Evolutionary conservation across 768 basidiomycete genomes (phyloP).

Genomic region (Suillus americanus): DNA sequence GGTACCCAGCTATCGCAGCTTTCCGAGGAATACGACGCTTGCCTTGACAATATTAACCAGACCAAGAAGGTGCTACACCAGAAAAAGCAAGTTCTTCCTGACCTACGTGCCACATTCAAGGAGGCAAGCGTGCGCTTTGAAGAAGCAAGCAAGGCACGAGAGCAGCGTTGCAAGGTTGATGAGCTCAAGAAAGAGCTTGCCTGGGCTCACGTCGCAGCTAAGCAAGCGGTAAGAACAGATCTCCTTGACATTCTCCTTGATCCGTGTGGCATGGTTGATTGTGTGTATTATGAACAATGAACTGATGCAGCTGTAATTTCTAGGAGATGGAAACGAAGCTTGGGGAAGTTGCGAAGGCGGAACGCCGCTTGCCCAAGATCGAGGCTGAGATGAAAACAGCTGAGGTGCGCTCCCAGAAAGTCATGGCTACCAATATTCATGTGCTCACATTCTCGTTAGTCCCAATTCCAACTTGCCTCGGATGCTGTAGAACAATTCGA

Average conservation of each 20-base stretch:
- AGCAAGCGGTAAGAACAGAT: constrained; percentile 53
- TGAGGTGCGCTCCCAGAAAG: constrained; percentile 32
- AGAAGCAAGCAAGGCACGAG: constrained; percentile 72
- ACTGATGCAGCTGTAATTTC: neutral
- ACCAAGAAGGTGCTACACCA: constrained; percentile 64
- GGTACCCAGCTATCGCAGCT: constrained; percentile 92
- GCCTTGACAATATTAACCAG: constrained; percentile 68
- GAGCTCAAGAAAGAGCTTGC: constrained; percentile 80
- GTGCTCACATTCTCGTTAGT: constrained; percentile 24
- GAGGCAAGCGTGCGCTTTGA: constrained; percentile 61
- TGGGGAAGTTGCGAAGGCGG: constrained; percentile 39
- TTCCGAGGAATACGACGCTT: constrained; percentile 79
- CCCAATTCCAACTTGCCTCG: constrained; percentile 32
- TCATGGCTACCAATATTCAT: neutral
- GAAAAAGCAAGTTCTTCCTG: constrained; percentile 79
- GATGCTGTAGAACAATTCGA: constrained; percentile 39
- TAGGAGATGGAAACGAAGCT: constrained; percentile 47
- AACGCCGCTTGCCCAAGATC: constrained; percentile 40
- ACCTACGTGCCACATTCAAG: constrained; percentile 58
- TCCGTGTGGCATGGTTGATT: neutral
- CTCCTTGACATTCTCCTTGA: neutral
- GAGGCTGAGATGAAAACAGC: constrained; percentile 37
- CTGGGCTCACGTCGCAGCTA: constrained; percentile 80
- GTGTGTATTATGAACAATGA: neutral
- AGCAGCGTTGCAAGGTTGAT: constrained; percentile 65